phyloP scores from a whole-genome alignment of 345 rosid genomes.

The Aethionema arabicum region DNA sequence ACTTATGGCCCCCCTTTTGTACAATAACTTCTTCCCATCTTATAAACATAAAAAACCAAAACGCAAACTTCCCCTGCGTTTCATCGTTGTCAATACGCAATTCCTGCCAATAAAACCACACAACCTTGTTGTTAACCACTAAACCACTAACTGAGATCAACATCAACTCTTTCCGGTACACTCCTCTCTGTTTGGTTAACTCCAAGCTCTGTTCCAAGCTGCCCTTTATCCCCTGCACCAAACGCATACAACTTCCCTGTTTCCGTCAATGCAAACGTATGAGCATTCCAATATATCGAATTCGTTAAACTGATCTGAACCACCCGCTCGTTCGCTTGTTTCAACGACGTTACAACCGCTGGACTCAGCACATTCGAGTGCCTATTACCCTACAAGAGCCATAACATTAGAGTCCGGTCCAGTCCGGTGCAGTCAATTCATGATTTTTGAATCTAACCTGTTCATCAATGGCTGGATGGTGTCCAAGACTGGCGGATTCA shows the following conservation, averaged over 20 bases:
- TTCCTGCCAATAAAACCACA: slow-evolving; percentile 17
- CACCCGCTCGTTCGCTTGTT: slow-evolving; percentile 66
- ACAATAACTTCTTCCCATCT: slow-evolving; percentile 27
- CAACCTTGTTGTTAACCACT: not conserved
- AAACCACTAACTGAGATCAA: slow-evolving; percentile 59
- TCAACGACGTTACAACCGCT: slow-evolving; percentile 67
- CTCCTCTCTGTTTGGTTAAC: slow-evolving; percentile 76
- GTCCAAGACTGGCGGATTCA: slow-evolving; percentile 96
- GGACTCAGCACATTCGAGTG: slow-evolving; percentile 80
- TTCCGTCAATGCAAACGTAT: slow-evolving; percentile 88
- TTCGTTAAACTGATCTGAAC: slow-evolving; percentile 93
- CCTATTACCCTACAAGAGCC: slow-evolving; percentile 51
- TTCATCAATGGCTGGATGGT: slow-evolving; percentile 57
- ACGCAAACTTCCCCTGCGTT: slow-evolving; percentile 17
- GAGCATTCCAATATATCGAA: slow-evolving; percentile 92
- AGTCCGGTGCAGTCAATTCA: not conserved
- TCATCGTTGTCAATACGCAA: slow-evolving; percentile 8
- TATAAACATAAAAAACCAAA: slow-evolving; percentile 16
- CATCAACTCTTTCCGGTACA: slow-evolving; percentile 64
- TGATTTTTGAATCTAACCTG: slow-evolving; percentile 42
- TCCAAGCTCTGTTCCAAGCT: slow-evolving; percentile 78
- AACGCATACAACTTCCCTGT: slow-evolving; percentile 86
- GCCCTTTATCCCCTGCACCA: slow-evolving; percentile 98
- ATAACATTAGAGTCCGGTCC: slow-evolving; percentile 10
- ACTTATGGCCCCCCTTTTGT: slow-evolving; percentile 26